These are phyloP conservation scores for Psilocybe azurescens DNA, from an alignment of 768 basidiomycete genomes.

Conservation along the genomic window DNA sequence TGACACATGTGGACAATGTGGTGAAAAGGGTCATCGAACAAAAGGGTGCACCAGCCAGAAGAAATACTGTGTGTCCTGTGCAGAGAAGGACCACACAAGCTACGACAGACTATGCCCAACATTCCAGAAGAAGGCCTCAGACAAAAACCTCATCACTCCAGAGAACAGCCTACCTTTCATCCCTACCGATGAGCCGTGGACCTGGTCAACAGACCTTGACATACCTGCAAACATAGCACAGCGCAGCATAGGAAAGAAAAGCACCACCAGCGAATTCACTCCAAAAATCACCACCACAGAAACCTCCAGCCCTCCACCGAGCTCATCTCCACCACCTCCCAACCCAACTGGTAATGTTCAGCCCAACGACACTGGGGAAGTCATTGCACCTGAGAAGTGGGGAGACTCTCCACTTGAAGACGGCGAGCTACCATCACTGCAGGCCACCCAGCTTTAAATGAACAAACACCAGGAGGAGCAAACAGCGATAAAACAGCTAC, in stretches of 20 bases:
- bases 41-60: not conserved
- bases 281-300: too few species aligned
- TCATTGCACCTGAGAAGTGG: too few species aligned
- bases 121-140: not conserved
- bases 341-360: too few species aligned
- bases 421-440: too few species aligned
- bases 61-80: not conserved
- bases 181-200: not conserved
- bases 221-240: too few species aligned
- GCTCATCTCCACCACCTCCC: too few species aligned
- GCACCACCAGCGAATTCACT: too few species aligned
- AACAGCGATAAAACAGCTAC: too few species aligned
- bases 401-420: too few species aligned
- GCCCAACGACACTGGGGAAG: too few species aligned
- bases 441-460: not conserved
- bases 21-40: not conserved
- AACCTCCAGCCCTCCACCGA: too few species aligned
- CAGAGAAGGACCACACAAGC: not conserved
- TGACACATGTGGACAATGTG: not conserved
- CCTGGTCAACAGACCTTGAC: not conserved
- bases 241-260: too few species aligned
- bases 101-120: not conserved
- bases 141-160: not conserved
- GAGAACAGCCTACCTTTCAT: not conserved
- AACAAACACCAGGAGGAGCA: conserved; percentile 19